Percentiles rank a stretch among this genome's conserved stretches.
Evolutionary conservation across 2,329 filamentous ascomycete genomes (phyloP).

Genomic region (Sporothrix pseudoabietina): DNA sequence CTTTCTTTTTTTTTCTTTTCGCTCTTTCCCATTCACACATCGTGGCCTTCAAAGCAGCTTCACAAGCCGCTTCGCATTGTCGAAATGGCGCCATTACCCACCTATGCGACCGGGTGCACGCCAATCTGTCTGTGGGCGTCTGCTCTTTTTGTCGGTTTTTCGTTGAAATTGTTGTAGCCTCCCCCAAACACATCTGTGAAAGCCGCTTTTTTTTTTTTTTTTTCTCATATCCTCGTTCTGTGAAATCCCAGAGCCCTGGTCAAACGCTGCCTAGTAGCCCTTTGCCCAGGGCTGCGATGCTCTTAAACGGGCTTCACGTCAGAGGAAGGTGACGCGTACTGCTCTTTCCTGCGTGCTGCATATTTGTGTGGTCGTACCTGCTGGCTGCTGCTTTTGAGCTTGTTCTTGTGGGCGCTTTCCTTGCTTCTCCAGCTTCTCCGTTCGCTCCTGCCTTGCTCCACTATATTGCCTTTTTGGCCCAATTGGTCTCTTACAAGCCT

Average conservation of each 20-base stretch:
- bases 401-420: not conserved
- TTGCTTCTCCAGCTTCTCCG: constrained; percentile 3
- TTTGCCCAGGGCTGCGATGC: not conserved
- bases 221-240: not conserved
- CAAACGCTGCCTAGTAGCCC: not conserved
- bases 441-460: not conserved
- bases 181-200: not conserved
- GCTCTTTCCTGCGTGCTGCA: not conserved
- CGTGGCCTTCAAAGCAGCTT: constrained; percentile 14
- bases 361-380: not conserved
- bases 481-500: constrained; percentile 10
- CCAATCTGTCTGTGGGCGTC: not conserved
- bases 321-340: constrained; percentile 14
- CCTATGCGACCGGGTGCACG: constrained; percentile 32
- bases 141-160: not conserved
- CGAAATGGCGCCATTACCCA: constrained; percentile 45
- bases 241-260: constrained; percentile 13
- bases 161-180: not conserved
- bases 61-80: constrained; percentile 24
- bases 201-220: not conserved
- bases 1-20: too few relatives aligned
- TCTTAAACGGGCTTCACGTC: not conserved
- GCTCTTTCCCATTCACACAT: not conserved
- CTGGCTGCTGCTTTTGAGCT: not conserved
- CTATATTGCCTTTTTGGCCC: not conserved